Evolutionary conservation across 805 yeast genomes (phyloP).

Genomic region (Spathaspora hagerdaliae): DNA sequence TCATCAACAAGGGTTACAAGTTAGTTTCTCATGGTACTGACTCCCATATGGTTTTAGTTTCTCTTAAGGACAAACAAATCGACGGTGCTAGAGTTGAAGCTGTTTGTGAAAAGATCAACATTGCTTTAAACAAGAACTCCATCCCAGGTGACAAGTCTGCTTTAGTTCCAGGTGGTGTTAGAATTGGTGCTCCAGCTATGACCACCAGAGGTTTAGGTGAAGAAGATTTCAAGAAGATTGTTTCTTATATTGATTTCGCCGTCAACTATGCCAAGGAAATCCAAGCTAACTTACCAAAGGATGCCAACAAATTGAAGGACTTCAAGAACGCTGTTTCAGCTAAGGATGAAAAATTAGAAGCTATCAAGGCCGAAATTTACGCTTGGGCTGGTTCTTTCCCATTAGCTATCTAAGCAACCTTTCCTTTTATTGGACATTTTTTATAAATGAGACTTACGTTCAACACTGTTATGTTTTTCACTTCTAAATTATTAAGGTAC

Average conservation of each 20-base stretch:
- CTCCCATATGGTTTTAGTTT: conserved; percentile 85
- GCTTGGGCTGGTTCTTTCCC: conserved; percentile 92
- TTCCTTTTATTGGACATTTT: neutral
- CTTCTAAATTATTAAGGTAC: neutral
- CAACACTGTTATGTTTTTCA: conserved; percentile 4
- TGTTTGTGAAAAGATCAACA: conserved; percentile 82
- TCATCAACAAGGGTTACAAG: conserved; percentile 61
- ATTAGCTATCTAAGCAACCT: conserved; percentile 30
- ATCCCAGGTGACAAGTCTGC: conserved; percentile 97
- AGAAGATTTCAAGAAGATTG: conserved; percentile 76
- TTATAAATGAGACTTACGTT: conserved; percentile 4
- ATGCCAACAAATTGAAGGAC: conserved; percentile 93
- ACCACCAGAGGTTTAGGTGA: conserved; percentile 88
- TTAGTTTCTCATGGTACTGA: conserved; percentile 94
- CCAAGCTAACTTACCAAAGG: conserved; percentile 80
- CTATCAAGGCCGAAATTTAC: conserved; percentile 72
- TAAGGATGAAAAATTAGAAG: conserved; percentile 57
- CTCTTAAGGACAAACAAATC: conserved; percentile 70
- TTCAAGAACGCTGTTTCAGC: conserved; percentile 82
- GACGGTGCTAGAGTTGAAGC: conserved; percentile 97
- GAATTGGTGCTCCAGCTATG: conserved; percentile 99
- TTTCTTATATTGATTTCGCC: conserved; percentile 74
- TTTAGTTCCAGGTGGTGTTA: conserved; percentile 89
- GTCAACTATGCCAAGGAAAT: conserved; percentile 71
- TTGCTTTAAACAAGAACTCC: conserved; percentile 94